Base-by-base conservation (phyloP, 305 asterid genomes). In the Andrographis paniculata region DNA sequence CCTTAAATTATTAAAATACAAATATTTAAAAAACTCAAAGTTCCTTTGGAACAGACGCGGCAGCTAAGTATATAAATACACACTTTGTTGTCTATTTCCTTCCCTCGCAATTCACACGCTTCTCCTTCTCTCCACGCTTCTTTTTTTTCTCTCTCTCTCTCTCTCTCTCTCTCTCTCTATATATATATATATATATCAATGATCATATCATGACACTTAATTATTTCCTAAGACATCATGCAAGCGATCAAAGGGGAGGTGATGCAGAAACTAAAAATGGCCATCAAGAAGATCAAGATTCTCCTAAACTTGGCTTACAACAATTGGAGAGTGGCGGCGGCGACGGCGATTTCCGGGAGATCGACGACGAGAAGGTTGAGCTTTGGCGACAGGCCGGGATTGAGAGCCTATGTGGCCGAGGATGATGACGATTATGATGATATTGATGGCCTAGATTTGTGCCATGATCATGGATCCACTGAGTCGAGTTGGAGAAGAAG, bases 261-360 rank as follows among this genome's bases (percentile, higher is more conserved):
- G 69, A 46, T 81, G 5, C 77, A 76, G 46, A 64, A 79, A 51
- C 68, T 81, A 3, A 75, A 56, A 41, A 66, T 62, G 56, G 84
- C 82, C 15, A 82, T 81, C 63, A 78, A 64, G 52, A 81, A 81
- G 71, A 73, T 81, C 45, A 75, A 48, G 15, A 50, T 81, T 20
- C 52, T 81, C 35, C 46, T 78, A 22, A 56, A 66, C 20, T 63
- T 72, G 66, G 67, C 62, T 43, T 28, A 61, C 0, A 66, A 68
- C 17, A 48, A 60, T 53, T 81, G 71, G 76, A 75, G 70, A 24
- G 62, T 77, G 3, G 30, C 30, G 6, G 30, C 8, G 30, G 30
- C 30, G 6, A 72, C 71, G 5, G 58, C 82, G 17, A 22, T 73
- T 8, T 56, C 77, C 47, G 78, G 85, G 8, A 37, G 64, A 17